Conservation (phyloP, 441 rosid species). For the Pelargonium cotyledonis region DNA sequence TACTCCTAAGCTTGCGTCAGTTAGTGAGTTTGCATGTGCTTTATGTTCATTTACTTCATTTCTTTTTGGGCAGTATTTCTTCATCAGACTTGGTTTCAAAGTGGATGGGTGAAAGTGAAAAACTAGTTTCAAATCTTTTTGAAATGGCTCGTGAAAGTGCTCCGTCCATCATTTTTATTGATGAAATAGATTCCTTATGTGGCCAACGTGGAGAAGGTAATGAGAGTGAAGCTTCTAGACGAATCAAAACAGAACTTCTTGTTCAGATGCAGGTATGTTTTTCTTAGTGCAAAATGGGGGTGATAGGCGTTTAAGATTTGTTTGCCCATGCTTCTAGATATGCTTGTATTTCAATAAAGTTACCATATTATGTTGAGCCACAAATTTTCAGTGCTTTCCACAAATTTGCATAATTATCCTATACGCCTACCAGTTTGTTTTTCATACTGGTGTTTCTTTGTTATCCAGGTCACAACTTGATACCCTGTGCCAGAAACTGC, state of each 20-base stretch:
- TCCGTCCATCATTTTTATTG: conserved; percentile 89
- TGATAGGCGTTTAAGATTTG: neutral
- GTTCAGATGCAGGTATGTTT: conserved; percentile 96
- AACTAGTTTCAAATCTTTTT: conserved; percentile 92
- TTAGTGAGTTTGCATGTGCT: conserved; percentile 4
- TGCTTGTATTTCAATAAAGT: neutral
- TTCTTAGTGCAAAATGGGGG: conserved; percentile 8
- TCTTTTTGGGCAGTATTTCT: conserved; percentile 52
- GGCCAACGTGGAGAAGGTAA: conserved; percentile 98
- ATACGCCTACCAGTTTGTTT: too few relatives aligned
- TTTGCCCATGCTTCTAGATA: neutral
- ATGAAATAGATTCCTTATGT: conserved; percentile 97
- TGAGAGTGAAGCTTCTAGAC: conserved; percentile 99
- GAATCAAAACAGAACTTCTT: conserved; percentile 97
- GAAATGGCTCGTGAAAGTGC: conserved; percentile 99
- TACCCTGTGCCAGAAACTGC: too few relatives aligned
- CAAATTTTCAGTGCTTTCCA: neutral
- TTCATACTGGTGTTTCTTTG: neutral
- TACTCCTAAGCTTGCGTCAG: conserved; percentile 1
- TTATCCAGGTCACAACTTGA: neutral
- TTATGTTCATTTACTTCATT: conserved; percentile 8
- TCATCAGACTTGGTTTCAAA: conserved; percentile 98
- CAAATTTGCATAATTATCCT: neutral
- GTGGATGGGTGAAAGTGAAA: conserved; percentile 99
- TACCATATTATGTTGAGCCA: neutral